Evolutionary conservation across 2,329 filamentous ascomycete species (phyloP).

Genomic region (Whalleya microplaca): DNA sequence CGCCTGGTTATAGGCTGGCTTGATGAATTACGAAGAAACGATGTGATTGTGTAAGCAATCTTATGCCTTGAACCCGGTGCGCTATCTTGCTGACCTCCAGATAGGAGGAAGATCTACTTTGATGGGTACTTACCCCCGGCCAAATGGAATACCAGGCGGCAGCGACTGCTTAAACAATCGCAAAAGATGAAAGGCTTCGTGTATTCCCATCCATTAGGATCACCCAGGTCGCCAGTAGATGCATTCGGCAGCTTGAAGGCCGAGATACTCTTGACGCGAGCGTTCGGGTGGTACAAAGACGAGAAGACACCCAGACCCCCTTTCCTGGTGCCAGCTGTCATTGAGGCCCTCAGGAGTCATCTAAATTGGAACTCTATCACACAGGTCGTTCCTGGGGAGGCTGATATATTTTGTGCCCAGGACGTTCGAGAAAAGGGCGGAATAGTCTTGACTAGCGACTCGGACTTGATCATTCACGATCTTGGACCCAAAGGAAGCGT

Average conservation of each 20-base stretch:
- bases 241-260: constrained; percentile 18
- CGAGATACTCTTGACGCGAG: constrained; percentile 14
- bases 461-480: constrained; percentile 79
- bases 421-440: constrained; percentile 59
- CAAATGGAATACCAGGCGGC: constrained; percentile 66
- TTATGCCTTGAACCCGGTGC: constrained; percentile 9
- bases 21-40: constrained; percentile 55
- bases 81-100: constrained; percentile 5
- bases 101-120: constrained; percentile 75
- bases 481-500: constrained; percentile 66
- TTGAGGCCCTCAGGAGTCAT: constrained; percentile 66
- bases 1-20: constrained; percentile 65
- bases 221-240: constrained; percentile 19
- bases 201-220: constrained; percentile 37
- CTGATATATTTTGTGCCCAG: constrained; percentile 78
- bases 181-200: constrained; percentile 57
- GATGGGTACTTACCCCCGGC: constrained; percentile 76
- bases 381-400: constrained; percentile 78
- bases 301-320: constrained; percentile 49
- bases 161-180: constrained; percentile 63
- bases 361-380: constrained; percentile 46
- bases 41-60: constrained; percentile 63
- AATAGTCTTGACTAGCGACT: constrained; percentile 78
- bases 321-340: constrained; percentile 77
- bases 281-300: background rate